Conservation (phyloP, 2,329 filamentous ascomycete genomes). For the Colletotrichum sp. region DNA sequence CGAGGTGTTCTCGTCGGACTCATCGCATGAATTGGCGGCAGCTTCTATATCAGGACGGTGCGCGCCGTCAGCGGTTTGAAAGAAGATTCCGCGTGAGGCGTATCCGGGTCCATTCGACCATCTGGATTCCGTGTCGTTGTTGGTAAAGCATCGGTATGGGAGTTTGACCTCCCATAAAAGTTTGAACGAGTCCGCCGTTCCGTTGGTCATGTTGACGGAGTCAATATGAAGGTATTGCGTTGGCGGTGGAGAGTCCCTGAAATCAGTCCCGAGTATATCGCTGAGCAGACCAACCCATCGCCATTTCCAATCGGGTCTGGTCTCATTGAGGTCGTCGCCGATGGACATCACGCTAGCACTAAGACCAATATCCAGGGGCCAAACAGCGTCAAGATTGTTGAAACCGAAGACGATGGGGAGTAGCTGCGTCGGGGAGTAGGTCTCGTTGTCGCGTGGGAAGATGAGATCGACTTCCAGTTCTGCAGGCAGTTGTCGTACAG, state of each 20-base stretch:
- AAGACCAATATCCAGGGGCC: neutral
- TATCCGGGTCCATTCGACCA: neutral
- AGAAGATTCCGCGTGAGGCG: neutral
- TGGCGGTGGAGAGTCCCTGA: too few species aligned
- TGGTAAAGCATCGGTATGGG: neutral
- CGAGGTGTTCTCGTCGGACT: neutral
- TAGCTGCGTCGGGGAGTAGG: conserved; percentile 23
- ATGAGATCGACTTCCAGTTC: conserved; percentile 23
- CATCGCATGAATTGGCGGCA: neutral
- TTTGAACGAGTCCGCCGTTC: neutral
- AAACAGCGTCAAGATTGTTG: conserved; percentile 21
- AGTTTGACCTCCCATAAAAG: neutral
- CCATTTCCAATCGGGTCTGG: neutral
- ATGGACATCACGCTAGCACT: neutral
- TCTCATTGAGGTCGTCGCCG: neutral
- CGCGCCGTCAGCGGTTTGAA: neutral
- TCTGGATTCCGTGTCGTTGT: neutral
- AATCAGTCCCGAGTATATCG: too few species aligned
- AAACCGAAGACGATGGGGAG: conserved; percentile 30
- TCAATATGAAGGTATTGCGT: too few species aligned
- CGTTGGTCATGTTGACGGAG: neutral
- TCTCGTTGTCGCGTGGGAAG: conserved; percentile 31
- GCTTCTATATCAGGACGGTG: neutral
- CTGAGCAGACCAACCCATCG: too few species aligned
- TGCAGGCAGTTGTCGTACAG: neutral